Evolutionary conservation across 768 basidiomycete species (phyloP).

Genomic region (Pulveroboletus sp.): DNA sequence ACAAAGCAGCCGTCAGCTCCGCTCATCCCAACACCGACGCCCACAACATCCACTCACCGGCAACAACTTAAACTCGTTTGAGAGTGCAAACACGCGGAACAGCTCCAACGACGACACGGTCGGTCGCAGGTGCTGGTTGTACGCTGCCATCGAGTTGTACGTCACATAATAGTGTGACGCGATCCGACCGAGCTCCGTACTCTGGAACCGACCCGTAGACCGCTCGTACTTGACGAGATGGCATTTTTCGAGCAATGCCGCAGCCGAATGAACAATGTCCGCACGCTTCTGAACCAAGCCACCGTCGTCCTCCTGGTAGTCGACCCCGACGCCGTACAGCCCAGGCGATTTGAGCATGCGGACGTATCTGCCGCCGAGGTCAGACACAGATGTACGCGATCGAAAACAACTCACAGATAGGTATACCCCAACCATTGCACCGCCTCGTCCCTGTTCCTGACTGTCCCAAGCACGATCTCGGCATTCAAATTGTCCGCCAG

Average conservation of each 20-base stretch:
- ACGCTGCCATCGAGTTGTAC: slow-evolving; percentile 92
- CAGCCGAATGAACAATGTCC: slow-evolving; percentile 91
- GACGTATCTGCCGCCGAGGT: slow-evolving; percentile 59
- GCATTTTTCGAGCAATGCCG: slow-evolving; percentile 90
- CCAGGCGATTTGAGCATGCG: slow-evolving; percentile 90
- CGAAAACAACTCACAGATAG: slow-evolving; percentile 58
- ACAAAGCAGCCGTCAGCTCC: not conserved
- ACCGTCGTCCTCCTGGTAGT: slow-evolving; percentile 85
- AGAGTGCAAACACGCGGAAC: slow-evolving; percentile 92
- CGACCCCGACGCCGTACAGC: slow-evolving; percentile 82
- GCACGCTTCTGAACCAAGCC: slow-evolving; percentile 87
- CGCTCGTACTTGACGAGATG: slow-evolving; percentile 94
- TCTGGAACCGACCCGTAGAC: slow-evolving; percentile 80
- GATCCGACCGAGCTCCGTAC: slow-evolving; percentile 90
- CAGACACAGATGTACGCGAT: slow-evolving; percentile 5
- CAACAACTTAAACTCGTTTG: slow-evolving; percentile 91
- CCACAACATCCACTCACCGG: slow-evolving; percentile 46
- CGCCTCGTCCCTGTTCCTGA: slow-evolving; percentile 93
- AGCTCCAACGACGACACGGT: slow-evolving; percentile 87
- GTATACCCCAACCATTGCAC: slow-evolving; percentile 97
- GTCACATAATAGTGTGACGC: slow-evolving; percentile 96
- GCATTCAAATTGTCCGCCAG: slow-evolving; percentile 96
- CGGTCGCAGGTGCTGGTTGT: slow-evolving; percentile 88
- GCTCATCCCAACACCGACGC: not conserved
- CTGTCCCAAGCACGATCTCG: slow-evolving; percentile 92